Conservation (phyloP, 2,329 filamentous ascomycete genomes). For the Diaporthe destruens region DNA sequence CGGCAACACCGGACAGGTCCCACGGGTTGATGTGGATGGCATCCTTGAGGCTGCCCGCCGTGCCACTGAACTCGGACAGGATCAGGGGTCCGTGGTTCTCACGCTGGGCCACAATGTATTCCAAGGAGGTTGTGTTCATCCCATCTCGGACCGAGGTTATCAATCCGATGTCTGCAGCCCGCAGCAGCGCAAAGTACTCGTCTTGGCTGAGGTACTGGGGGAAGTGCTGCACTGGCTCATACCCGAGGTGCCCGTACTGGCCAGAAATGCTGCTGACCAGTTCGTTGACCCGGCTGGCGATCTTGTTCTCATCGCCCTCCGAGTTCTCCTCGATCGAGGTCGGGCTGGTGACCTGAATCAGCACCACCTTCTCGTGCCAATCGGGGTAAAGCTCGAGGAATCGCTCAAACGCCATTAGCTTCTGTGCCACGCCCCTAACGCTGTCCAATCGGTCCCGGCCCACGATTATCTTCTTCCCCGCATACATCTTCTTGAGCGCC, state of each 20-base stretch:
- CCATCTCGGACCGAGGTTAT: constrained; percentile 97
- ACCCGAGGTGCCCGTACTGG: constrained; percentile 86
- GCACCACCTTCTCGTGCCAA: constrained; percentile 90
- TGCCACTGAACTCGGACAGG: constrained; percentile 96
- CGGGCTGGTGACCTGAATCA: constrained; percentile 95
- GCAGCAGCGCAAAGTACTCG: constrained; percentile 95
- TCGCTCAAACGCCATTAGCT: constrained; percentile 92
- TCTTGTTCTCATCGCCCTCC: constrained; percentile 82
- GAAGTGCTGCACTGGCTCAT: constrained; percentile 93
- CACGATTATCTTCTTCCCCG: constrained; percentile 94
- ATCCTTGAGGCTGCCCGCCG: constrained; percentile 84
- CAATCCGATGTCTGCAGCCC: constrained; percentile 89
- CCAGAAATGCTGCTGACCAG: constrained; percentile 94
- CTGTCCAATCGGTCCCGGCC: constrained; percentile 94
- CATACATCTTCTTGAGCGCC: constrained; percentile 81
- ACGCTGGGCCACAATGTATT: constrained; percentile 94
- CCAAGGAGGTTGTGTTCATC: constrained; percentile 97
- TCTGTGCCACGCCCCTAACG: constrained; percentile 93
- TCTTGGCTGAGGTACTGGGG: constrained; percentile 90
- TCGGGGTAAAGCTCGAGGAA: constrained; percentile 92
- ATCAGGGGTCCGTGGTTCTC: constrained; percentile 89
- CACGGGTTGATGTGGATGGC: constrained; percentile 98
- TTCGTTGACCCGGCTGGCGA: constrained; percentile 89
- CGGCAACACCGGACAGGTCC: constrained; percentile 87
- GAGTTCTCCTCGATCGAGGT: constrained; percentile 83